Conservation (phyloP, 176 grass and related monocot genomes). For the Hyparrhenia diplandra region DNA sequence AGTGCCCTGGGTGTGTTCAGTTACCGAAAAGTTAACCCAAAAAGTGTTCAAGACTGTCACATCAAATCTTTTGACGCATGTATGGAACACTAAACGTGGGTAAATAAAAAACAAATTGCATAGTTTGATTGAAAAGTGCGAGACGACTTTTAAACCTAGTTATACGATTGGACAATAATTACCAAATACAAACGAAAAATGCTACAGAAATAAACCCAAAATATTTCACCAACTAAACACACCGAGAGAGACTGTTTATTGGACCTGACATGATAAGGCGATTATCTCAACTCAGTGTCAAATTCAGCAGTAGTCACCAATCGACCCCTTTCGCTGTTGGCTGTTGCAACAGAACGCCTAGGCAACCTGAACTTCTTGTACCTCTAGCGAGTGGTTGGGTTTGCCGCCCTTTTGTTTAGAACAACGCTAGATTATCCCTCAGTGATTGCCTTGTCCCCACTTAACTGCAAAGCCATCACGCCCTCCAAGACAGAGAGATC, state of each 20-base stretch:
- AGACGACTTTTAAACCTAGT: too few species aligned
- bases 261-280: not conserved
- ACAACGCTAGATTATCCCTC: not conserved
- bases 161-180: too few species aligned
- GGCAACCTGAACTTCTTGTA: slow-evolving; percentile 2
- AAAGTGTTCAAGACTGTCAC: too few species aligned
- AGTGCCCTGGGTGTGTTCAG: too few species aligned
- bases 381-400: slow-evolving; percentile 11
- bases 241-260: not conserved
- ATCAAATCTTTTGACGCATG: too few species aligned
- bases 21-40: too few species aligned
- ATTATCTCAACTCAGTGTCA: not conserved
- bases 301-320: not conserved
- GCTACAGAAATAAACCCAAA: too few species aligned
- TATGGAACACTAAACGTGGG: too few species aligned
- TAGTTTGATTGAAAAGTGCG: too few species aligned
- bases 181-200: too few species aligned
- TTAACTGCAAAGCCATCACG: not conserved
- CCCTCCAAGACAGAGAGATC: not conserved
- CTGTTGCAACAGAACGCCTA: not conserved
- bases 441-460: not conserved
- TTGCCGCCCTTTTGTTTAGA: not conserved
- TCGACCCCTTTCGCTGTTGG: not conserved
- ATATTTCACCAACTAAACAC: too few species aligned
- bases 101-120: too few species aligned